Evolutionary conservation across 305 asterid genomes (phyloP), one percentile per base, ranked within the genome.

Genomic region (Fraxinus latifolia): DNA sequence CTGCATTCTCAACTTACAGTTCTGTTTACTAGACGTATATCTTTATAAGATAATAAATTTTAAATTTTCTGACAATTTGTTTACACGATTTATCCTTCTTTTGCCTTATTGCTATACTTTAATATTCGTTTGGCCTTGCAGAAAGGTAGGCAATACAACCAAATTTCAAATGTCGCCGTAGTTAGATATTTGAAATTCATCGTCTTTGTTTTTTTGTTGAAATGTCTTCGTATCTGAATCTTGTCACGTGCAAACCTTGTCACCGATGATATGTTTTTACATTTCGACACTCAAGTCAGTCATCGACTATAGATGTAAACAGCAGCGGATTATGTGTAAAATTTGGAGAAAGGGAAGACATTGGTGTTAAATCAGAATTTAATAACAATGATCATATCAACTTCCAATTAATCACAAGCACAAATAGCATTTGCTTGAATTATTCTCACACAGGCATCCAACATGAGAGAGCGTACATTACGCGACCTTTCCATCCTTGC

Each of bases 401-500:
- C 21, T 55, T 17, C 23, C 67, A 17, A 19, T 17, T 19, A 60
- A 21, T 23, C 31, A 60, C 31, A 23, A 60, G 14, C 31, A 60
- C n/a, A 62, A 39, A 25, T 14, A 65, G 23, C 42, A 36, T 62
- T 19, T 79, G 23, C 73, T 3, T 23, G 17, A 67, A 58, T 72
- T 77, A 65, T 7, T 78, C 77, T 21, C 80, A 81, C 27, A 33
- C 72, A 80, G 93, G 92, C 84, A 81, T 84, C 97, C 98, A 93
- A 83, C 93, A 91, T 0, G 97, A 90, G 53, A 91, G 92, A 36
- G 93, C 93, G 71, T 86, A 81, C 76, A 80, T 29, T 21, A 92
- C 91, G 36, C 94, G 85, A 0, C 98, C 95, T 65, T 92, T 94
- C 97, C 97, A 94, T 5, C 97, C 95, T 55, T 93, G 98, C 82